Evolutionary conservation across 2,329 filamentous ascomycete species (phyloP).

Genomic region (Emergomyces africanus): DNA sequence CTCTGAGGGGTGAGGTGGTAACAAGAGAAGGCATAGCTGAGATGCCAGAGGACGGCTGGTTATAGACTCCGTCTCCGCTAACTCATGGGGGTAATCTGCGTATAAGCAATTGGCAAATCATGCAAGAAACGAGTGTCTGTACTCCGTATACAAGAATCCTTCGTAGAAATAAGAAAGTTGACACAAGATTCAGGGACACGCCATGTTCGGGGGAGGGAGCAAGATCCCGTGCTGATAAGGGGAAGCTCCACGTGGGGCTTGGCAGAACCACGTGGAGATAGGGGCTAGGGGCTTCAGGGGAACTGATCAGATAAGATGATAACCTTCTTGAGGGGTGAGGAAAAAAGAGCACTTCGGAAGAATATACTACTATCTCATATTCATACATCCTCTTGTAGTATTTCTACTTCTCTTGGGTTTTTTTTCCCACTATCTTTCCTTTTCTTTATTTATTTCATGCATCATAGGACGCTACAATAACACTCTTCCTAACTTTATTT

Average conservation of each 20-base stretch:
- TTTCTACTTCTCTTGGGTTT: background rate
- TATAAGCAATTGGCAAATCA: background rate
- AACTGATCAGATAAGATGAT: background rate
- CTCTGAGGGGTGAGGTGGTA: slow-evolving; percentile 19
- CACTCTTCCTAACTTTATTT: too few relatives aligned
- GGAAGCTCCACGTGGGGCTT: too few relatives aligned
- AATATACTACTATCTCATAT: too few relatives aligned
- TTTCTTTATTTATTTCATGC: too few relatives aligned
- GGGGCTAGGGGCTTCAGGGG: too few relatives aligned
- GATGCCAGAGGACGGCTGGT: background rate
- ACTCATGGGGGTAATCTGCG: background rate
- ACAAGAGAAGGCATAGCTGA: slow-evolving; percentile 18
- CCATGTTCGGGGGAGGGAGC: too few relatives aligned
- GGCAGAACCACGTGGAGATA: too few relatives aligned
- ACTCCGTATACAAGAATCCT: background rate
- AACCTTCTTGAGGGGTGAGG: too few relatives aligned
- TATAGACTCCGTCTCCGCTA: background rate
- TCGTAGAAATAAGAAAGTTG: background rate
- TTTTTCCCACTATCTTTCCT: background rate
- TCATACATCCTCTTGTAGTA: background rate
- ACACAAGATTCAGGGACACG: background rate
- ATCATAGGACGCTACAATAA: too few relatives aligned
- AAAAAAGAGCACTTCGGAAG: too few relatives aligned
- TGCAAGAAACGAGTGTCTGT: background rate
- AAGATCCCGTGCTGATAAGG: background rate